Evolutionary conservation across 2,329 filamentous ascomycete species (phyloP), one percentile per base, ranked within the genome.

Genomic region (Clonostachys rosea): DNA sequence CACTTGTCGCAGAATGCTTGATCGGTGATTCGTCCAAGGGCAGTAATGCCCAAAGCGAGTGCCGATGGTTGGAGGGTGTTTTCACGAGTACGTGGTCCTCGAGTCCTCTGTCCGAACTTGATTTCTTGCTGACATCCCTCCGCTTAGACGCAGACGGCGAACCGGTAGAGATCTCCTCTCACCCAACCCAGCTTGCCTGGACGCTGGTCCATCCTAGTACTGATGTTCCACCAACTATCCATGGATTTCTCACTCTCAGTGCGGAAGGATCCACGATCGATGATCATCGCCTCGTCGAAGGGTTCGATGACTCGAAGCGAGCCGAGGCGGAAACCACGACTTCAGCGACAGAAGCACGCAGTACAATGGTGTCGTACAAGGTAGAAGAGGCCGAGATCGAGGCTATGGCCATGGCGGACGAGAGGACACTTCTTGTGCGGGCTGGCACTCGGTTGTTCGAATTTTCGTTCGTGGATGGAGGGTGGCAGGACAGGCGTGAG

Each of bases 61-160:
- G 56, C 40, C 40, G 47, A 6, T 42, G 48, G 44, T 33, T 46
- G 12, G 51, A 49, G 10, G 46, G 44, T 2, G 46, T 43, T 6
- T 52, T 55, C 30, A 33, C 45, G 17, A 50, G 56, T 56, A 49
- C 12, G 24, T 30, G 24, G 24, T 30, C 24, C 24, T 30, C 9
- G 10, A 10, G 24, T 10, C 9, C 24, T 30, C 24, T 24, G 9
- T 30, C 24, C 8, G 4, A 10, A 30, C 24, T 10, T 3, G 10
- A 4, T 10, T 30, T 30, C 24, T 39, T 18, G 36, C 36, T 39
- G 11, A 39, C 36, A 9, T 18, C 12, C 36, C 2, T 18, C 11
- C 18, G 40, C 4, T 6, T 17, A 18, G 42, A 24, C 42, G 16
- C 24, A 9, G 18, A 34, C 8, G 17, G 30, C 30, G 18, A 33